Evolutionary conservation across 2,329 filamentous ascomycete species (phyloP), one percentile per base, ranked within the genome.

Genomic region (Fusarium chlamydosporum): DNA sequence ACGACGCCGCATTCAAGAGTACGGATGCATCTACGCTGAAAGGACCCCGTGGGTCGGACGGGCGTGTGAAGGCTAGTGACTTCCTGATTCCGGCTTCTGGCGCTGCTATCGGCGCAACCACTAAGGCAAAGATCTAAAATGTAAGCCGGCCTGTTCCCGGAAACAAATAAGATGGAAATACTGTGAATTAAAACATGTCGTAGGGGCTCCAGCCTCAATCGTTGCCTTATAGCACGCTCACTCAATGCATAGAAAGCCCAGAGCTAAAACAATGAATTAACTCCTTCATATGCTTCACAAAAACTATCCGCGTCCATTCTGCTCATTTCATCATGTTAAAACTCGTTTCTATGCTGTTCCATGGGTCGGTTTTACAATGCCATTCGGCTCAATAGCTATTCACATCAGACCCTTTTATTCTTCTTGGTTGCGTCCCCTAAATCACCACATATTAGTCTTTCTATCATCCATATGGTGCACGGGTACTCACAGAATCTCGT

Each of bases 1-100:
- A 73, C 3, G 76, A 82, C 61, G 73, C 72, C 27, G 72, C 72
- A 10, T 83, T 83, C 70, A 74, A 76, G 69, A 82, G 80, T 61
- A 74, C 76, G 0, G 75, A 80, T 48, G 65, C 75, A 2, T 72
- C 68, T 0, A 68, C 76, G 1, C 73, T 83, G 8, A 78, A 81
- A 68, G 79, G 79, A 13, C 70, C 78, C 9, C 76, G 82, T 47
- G 74, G 70, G n/a, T 61, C 77, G 4, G 73, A 78, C 51, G 81
- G 82, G 3, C 79, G 77, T 64, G 79, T 84, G 23, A 74, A 74
- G 26, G 76, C 76, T 0, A 83, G 80, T 56, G 70, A 80, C 40
- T 84, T 84, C 68, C 67, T 84, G 67, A 65, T 83, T 12, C 80
- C 81, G 5, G 76, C 72, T 4, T 75, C 72, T 40, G 81, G 71